Percentiles rank a stretch among this genome's conserved stretches.
These are phyloP conservation scores for Kernera saxatilis DNA, from an alignment of 345 rosid genomes.

Conservation along the genomic window DNA sequence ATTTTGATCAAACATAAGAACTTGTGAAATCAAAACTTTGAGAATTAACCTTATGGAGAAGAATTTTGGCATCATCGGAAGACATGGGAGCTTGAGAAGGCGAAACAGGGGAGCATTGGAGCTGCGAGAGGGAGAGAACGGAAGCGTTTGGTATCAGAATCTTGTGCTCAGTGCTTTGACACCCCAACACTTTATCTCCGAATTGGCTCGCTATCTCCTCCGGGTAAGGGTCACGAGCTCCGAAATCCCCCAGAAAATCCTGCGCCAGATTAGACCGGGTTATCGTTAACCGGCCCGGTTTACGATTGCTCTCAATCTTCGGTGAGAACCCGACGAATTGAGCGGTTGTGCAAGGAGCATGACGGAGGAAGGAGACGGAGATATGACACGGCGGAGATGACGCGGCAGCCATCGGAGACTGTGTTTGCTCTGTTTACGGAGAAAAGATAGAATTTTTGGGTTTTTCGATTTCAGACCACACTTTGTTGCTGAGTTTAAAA, in stretches of 20 bases:
- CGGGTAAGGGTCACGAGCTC: slow-evolving; percentile 32
- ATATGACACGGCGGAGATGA: slow-evolving; percentile 32
- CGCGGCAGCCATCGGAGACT: slow-evolving; percentile 32
- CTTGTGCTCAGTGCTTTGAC: slow-evolving; percentile 65
- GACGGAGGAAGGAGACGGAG: slow-evolving; percentile 19
- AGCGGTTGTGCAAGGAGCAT: slow-evolving; percentile 19
- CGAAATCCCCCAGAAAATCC: slow-evolving; percentile 30
- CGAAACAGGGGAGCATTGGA: slow-evolving; percentile 55
- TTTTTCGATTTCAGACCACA: slow-evolving; percentile 12
- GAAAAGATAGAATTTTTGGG: not conserved
- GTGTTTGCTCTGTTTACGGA: not conserved
- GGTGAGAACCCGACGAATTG: slow-evolving; percentile 7
- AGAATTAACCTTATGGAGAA: slow-evolving; percentile 60
- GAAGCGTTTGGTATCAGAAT: slow-evolving; percentile 74
- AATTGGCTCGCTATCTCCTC: slow-evolving; percentile 75
- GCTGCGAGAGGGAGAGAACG: slow-evolving; percentile 70
- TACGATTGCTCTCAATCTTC: not conserved
- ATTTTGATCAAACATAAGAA: not conserved
- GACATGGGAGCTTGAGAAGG: slow-evolving; percentile 63
- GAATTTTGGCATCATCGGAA: slow-evolving; percentile 47
- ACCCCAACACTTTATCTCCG: slow-evolving; percentile 77
- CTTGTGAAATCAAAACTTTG: not conserved
- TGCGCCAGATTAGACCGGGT: slow-evolving; percentile 20
- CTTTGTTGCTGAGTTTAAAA: not conserved
- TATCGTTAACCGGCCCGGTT: slow-evolving; percentile 9